Evolutionary conservation across 768 basidiomycete genomes (phyloP).

Genomic region (Termitomyces sp.): DNA sequence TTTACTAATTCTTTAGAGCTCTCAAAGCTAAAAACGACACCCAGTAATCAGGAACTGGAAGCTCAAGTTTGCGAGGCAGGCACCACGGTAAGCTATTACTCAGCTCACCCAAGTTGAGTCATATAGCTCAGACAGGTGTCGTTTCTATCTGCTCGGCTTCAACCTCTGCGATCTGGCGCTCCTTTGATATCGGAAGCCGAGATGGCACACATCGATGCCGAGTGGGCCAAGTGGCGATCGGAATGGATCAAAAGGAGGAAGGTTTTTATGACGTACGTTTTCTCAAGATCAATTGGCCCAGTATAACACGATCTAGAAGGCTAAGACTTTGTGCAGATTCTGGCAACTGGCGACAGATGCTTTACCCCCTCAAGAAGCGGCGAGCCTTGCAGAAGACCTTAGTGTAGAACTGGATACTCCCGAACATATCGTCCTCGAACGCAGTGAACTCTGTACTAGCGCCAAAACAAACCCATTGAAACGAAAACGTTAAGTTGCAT

Average conservation of each 20-base stretch:
- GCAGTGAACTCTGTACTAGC: conserved; percentile 46
- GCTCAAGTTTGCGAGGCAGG: conserved; percentile 44
- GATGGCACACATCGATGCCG: conserved; percentile 57
- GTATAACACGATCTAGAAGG: neutral
- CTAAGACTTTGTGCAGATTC: conserved; percentile 43
- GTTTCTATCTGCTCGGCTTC: conserved; percentile 42
- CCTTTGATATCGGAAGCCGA: conserved; percentile 69
- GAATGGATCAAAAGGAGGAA: conserved; percentile 80
- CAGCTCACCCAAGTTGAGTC: conserved; percentile 2
- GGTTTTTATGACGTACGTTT: conserved; percentile 65
- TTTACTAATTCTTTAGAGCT: conserved; percentile 45
- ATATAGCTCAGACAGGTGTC: conserved; percentile 33
- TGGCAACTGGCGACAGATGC: conserved; percentile 70
- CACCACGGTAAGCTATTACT: conserved; percentile 38
- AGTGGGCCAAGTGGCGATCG: conserved; percentile 75
- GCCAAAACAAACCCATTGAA: conserved; percentile 36
- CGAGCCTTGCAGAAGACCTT: conserved; percentile 66
- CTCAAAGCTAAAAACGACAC: conserved; percentile 51
- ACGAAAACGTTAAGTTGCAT: conserved; percentile 36
- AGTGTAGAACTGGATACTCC: conserved; percentile 75
- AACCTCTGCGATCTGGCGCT: conserved; percentile 62
- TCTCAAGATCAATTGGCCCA: neutral
- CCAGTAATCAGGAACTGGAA: conserved; percentile 66
- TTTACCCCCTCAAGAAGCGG: conserved; percentile 58
- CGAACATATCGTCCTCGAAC: conserved; percentile 66